Evolutionary conservation across 352 stramenopile genomes (phyloP).

Genomic region (Thraustochytrium striatum): DNA sequence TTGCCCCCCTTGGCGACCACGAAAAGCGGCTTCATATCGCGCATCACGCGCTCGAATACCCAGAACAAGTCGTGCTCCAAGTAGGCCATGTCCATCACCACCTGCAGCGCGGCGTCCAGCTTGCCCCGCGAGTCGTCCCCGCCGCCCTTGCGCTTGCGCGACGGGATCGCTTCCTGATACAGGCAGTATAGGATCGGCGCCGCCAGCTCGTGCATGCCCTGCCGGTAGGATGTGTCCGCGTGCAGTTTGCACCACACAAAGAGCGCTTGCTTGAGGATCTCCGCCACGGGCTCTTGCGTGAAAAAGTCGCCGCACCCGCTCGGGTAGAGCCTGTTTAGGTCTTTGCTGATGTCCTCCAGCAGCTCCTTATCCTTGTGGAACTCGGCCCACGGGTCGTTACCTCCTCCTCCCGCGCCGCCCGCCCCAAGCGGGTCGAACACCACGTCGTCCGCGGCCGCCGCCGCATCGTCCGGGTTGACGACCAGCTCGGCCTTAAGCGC

Average conservation of each 20-base stretch:
- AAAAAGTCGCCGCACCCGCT: slow-evolving; percentile 40
- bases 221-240: slow-evolving; percentile 77
- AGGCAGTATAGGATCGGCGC: slow-evolving; percentile 73
- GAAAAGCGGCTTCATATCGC: slow-evolving; percentile 59
- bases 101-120: neutral
- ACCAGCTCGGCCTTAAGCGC: neutral
- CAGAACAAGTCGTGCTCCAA: slow-evolving; percentile 58
- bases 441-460: neutral
- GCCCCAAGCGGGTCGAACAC: neutral
- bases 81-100: slow-evolving; percentile 49
- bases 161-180: slow-evolving; percentile 56
- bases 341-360: slow-evolving; percentile 21
- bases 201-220: slow-evolving; percentile 91
- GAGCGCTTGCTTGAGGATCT: slow-evolving; percentile 68
- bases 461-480: slow-evolving; percentile 18
- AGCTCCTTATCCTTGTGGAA: slow-evolving; percentile 39
- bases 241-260: slow-evolving; percentile 73
- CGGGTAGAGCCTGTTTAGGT: slow-evolving; percentile 34
- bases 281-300: slow-evolving; percentile 57
- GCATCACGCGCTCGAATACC: slow-evolving; percentile 63
- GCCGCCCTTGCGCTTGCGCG: neutral
- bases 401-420: neutral
- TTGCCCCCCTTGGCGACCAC: slow-evolving; percentile 41
- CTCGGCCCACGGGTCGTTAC: slow-evolving; percentile 35
- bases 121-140: neutral